Evolutionary conservation across 768 basidiomycete species (phyloP).

Genomic region (Rossbeevera mucosa): DNA sequence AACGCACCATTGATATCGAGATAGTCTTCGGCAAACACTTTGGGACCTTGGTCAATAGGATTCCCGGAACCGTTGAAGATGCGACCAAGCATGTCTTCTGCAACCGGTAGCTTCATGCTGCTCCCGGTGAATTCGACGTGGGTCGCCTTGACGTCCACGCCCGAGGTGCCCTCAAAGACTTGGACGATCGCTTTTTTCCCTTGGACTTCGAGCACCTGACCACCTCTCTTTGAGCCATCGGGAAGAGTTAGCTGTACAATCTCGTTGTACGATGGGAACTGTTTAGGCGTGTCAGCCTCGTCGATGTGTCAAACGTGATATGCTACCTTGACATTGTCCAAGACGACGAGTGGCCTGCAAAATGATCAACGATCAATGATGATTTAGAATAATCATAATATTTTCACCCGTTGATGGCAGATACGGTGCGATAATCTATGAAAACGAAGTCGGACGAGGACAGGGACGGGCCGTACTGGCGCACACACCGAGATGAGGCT

Average conservation of each 20-base stretch:
- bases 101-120: slow-evolving; percentile 98
- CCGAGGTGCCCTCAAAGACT: slow-evolving; percentile 97
- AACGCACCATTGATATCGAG: slow-evolving; percentile 93
- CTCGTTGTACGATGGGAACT: slow-evolving; percentile 99
- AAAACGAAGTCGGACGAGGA: slow-evolving; percentile 8
- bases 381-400: not conserved
- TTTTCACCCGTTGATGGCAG: slow-evolving; percentile 92
- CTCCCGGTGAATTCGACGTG: slow-evolving; percentile 98
- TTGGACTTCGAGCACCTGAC: slow-evolving; percentile 96
- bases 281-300: slow-evolving; percentile 15
- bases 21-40: slow-evolving; percentile 99
- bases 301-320: not conserved
- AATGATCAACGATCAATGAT: slow-evolving; percentile 9
- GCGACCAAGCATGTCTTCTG: slow-evolving; percentile 97
- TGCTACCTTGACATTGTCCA: slow-evolving; percentile 94
- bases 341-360: slow-evolving; percentile 85
- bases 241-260: slow-evolving; percentile 94
- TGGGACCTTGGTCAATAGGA: slow-evolving; percentile 97
- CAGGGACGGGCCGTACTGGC: not conserved
- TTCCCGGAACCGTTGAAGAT: slow-evolving; percentile 99
- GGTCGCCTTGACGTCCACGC: slow-evolving; percentile 95
- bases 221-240: slow-evolving; percentile 91
- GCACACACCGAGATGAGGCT: slow-evolving; percentile 77
- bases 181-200: slow-evolving; percentile 99
- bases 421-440: slow-evolving; percentile 95